Evolutionary conservation across 2,329 filamentous ascomycete species (phyloP).

Genomic region (Tolypocladium nubicola): DNA sequence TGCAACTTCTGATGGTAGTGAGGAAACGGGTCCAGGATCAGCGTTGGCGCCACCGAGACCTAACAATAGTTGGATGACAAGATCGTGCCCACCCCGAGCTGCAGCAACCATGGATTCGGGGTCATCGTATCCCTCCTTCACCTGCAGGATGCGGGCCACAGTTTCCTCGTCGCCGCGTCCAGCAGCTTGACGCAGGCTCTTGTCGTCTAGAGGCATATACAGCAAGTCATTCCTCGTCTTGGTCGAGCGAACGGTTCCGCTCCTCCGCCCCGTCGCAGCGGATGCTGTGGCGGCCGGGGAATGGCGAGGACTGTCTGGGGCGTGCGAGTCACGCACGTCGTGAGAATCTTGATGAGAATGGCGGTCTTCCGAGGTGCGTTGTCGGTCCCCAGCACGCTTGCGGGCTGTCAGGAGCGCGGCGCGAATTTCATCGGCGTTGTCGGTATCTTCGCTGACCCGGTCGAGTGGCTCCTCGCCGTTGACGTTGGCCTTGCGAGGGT

Average conservation of each 20-base stretch:
- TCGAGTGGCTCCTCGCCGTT: slow-evolving; percentile 88
- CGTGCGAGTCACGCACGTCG: slow-evolving; percentile 41
- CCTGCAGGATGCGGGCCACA: slow-evolving; percentile 49
- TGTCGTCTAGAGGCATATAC: slow-evolving; percentile 53
- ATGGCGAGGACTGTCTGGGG: slow-evolving; percentile 46
- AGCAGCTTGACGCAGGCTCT: slow-evolving; percentile 49
- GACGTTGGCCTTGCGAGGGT: slow-evolving; percentile 84
- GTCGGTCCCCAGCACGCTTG: slow-evolving; percentile 42
- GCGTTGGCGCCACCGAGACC: slow-evolving; percentile 55
- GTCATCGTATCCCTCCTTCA: slow-evolving; percentile 55
- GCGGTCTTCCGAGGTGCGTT: slow-evolving; percentile 48
- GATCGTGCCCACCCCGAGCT: slow-evolving; percentile 81
- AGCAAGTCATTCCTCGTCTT: slow-evolving; percentile 55
- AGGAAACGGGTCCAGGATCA: slow-evolving; percentile 57
- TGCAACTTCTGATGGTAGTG: slow-evolving; percentile 57
- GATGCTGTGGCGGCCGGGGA: slow-evolving; percentile 35
- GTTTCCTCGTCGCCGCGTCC: slow-evolving; percentile 52
- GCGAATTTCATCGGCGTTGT: slow-evolving; percentile 73
- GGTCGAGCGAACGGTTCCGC: slow-evolving; percentile 45
- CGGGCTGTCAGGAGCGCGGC: slow-evolving; percentile 51
- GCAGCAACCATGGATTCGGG: slow-evolving; percentile 83
- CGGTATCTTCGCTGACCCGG: slow-evolving; percentile 61
- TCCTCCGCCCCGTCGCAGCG: slow-evolving; percentile 33
- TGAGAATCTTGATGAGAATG: slow-evolving; percentile 33
- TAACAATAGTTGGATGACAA: slow-evolving; percentile 70